These are phyloP conservation scores for Fusarium falciforme DNA, from an alignment of 2,329 filamentous ascomycete species.

Conservation along the genomic window DNA sequence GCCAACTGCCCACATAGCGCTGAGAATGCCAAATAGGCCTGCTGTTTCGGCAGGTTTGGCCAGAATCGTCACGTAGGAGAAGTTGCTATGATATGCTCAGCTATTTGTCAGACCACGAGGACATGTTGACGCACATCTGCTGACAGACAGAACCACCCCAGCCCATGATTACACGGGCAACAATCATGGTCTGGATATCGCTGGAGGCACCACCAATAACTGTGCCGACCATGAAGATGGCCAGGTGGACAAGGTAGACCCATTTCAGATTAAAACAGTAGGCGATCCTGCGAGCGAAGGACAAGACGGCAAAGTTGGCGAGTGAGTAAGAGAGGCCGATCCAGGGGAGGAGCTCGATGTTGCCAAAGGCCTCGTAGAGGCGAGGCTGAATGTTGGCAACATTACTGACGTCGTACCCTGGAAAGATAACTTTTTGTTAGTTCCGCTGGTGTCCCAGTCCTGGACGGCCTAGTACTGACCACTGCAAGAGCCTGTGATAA, in stretches of 20 bases:
- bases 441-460: background rate
- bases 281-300: constrained; percentile 48
- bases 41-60: background rate
- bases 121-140: background rate
- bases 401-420: constrained; percentile 57
- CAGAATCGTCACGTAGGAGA: background rate
- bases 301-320: constrained; percentile 49
- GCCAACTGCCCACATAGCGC: background rate
- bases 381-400: constrained; percentile 67
- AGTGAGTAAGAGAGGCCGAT: constrained; percentile 51
- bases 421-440: background rate
- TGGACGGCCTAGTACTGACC: background rate
- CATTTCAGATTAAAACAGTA: background rate
- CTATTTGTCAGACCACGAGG: background rate
- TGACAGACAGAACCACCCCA: background rate
- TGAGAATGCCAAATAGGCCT: background rate
- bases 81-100: background rate
- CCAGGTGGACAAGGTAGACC: background rate
- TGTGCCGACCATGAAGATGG: constrained; percentile 33
- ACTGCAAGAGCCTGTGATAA: background rate
- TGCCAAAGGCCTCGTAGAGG: constrained; percentile 63
- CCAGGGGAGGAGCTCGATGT: constrained; percentile 54
- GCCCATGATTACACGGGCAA: background rate
- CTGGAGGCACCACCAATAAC: background rate
- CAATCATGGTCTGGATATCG: background rate